Conservation (phyloP, 306 rosid genomes). For the Vigna nakashimae region DNA sequence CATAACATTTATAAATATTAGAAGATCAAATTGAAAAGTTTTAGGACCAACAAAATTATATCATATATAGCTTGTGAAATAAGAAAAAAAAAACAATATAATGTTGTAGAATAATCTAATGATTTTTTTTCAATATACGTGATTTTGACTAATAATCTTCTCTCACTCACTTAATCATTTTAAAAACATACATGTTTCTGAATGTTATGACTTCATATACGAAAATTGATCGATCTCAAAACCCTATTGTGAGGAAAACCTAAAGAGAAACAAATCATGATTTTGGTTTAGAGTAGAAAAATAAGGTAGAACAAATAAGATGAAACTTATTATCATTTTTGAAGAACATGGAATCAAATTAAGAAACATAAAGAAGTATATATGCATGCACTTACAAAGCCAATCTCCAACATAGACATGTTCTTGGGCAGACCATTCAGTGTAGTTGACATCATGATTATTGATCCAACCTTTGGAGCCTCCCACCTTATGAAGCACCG, state of each 20-base stretch:
- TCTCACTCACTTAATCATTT: too few species aligned
- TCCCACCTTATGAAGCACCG: constrained; percentile 67
- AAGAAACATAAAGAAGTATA: not conserved
- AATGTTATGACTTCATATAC: not conserved
- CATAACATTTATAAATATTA: too few species aligned
- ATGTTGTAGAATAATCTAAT: too few species aligned
- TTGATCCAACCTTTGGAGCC: constrained; percentile 62
- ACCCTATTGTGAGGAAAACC: not conserved
- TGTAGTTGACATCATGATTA: constrained; percentile 60
- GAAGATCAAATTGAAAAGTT: too few species aligned
- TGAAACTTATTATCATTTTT: not conserved
- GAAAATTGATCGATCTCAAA: not conserved
- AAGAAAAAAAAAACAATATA: too few species aligned
- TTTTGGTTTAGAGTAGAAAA: not conserved
- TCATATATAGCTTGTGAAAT: too few species aligned
- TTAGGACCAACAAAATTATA: too few species aligned
- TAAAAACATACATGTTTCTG: not conserved
- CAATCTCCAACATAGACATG: constrained; percentile 69
- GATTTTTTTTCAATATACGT: too few species aligned
- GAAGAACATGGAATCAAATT: not conserved
- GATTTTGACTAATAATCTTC: too few species aligned
- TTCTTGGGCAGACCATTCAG: constrained; percentile 64
- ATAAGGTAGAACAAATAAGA: not conserved
- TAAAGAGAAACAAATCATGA: not conserved
- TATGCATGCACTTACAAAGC: constrained; percentile 61